Conservation (phyloP, 768 basidiomycete genomes). For the Panaeolus papilionaceus region DNA sequence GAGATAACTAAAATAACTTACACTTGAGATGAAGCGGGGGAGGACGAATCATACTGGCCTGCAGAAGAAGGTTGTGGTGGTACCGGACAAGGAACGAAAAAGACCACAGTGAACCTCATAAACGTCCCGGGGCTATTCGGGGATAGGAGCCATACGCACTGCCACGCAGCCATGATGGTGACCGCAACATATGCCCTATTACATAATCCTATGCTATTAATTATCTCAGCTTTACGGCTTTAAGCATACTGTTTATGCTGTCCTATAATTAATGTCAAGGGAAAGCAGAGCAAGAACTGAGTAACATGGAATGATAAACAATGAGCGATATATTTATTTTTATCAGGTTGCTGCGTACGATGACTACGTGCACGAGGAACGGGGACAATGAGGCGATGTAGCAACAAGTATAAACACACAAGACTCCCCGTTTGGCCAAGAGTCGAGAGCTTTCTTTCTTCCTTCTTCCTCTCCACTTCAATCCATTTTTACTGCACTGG, state of each 20-base stretch:
- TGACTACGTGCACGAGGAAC: neutral
- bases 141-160: conserved; percentile 4
- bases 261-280: neutral
- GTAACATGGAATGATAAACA: neutral
- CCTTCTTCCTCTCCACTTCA: neutral
- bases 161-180: conserved; percentile 1
- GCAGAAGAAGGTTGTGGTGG: conserved; percentile 40
- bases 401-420: conserved; percentile 15
- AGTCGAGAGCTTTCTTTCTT: conserved; percentile 6
- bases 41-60: conserved; percentile 46
- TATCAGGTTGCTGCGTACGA: conserved; percentile 12
- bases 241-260: neutral
- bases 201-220: neutral
- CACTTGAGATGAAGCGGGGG: conserved; percentile 49
- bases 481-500: conserved; percentile 10
- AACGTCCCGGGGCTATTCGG: conserved; percentile 5
- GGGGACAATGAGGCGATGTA: conserved; percentile 14
- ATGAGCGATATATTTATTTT: conserved; percentile 5
- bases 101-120: conserved; percentile 11
- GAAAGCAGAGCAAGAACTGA: neutral
- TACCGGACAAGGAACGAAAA: conserved; percentile 45
- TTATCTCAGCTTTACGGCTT: neutral
- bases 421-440: conserved; percentile 10
- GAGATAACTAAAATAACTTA: conserved; percentile 26
- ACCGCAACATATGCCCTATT: neutral